Conservation (phyloP, 345 rosid genomes). For the Gynandropsis gynandra region DNA sequence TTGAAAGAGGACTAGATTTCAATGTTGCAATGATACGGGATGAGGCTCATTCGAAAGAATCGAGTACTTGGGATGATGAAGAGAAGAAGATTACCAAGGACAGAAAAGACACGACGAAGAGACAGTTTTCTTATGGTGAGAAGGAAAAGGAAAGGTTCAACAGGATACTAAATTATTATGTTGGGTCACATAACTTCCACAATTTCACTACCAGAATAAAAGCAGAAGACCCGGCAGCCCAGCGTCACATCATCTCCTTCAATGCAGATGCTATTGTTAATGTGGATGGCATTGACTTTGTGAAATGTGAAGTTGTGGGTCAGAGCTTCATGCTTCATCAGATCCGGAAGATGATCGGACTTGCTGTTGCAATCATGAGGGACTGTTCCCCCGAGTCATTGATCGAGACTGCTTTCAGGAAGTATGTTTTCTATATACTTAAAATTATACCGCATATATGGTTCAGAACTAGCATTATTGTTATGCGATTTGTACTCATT, state of each 20-base stretch:
- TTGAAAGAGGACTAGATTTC: not conserved
- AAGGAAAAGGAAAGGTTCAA: constrained; percentile 75
- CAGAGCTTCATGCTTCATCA: constrained; percentile 99
- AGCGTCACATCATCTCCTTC: constrained; percentile 64
- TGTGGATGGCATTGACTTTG: constrained; percentile 72
- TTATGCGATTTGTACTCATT: not conserved
- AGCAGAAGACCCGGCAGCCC: constrained; percentile 83
- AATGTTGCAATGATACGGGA: constrained; percentile 12
- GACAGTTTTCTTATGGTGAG: constrained; percentile 53
- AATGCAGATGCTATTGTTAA: constrained; percentile 43
- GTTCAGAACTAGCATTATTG: not conserved
- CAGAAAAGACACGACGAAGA: constrained; percentile 18
- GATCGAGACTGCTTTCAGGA: constrained; percentile 55
- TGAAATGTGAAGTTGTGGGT: constrained; percentile 91
- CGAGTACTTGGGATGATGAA: constrained; percentile 15
- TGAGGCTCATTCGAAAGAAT: constrained; percentile 19
- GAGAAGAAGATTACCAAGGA: constrained; percentile 21
- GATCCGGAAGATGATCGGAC: constrained; percentile 88
- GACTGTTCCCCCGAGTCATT: constrained; percentile 66
- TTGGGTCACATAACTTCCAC: constrained; percentile 91
- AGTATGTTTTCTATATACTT: constrained; percentile 37
- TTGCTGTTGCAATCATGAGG: constrained; percentile 83
- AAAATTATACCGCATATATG: not conserved
- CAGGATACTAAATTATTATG: constrained; percentile 59
- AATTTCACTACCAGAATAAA: constrained; percentile 85